Conservation (phyloP, 2,329 filamentous ascomycete species). For the Pyricularia pennisetigena region DNA sequence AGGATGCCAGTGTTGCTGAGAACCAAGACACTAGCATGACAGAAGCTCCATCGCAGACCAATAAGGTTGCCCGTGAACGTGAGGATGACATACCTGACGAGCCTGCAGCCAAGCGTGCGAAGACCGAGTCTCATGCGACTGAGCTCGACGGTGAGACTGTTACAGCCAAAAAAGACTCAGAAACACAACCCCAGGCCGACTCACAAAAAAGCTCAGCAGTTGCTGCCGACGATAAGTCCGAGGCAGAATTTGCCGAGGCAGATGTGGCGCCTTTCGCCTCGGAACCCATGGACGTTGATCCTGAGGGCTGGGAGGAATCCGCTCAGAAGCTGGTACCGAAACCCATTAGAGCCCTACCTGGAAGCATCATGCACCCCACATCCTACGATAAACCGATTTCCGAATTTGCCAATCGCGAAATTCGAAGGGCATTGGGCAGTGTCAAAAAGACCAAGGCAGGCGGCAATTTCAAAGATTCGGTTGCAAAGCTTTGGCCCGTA, state of each 20-base stretch:
- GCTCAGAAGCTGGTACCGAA: neutral
- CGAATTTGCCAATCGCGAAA: slow-evolving; percentile 47
- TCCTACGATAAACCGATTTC: slow-evolving; percentile 44
- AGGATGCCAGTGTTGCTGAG: slow-evolving; percentile 16
- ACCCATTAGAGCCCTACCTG: slow-evolving; percentile 20
- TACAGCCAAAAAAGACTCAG: slow-evolving; percentile 15
- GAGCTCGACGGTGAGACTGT: slow-evolving; percentile 15
- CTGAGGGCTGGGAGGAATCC: neutral
- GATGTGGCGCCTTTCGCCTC: slow-evolving; percentile 11
- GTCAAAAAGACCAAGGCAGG: slow-evolving; percentile 84
- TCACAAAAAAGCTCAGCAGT: slow-evolving; percentile 14
- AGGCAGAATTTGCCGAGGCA: neutral
- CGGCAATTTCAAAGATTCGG: slow-evolving; percentile 64
- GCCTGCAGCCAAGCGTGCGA: slow-evolving; percentile 71
- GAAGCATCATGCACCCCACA: slow-evolving; percentile 30
- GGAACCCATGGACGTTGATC: slow-evolving; percentile 19
- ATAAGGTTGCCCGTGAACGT: slow-evolving; percentile 63
- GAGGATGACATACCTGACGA: slow-evolving; percentile 62
- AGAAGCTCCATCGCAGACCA: slow-evolving; percentile 26
- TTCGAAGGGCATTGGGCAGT: slow-evolving; percentile 57
- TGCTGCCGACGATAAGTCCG: slow-evolving; percentile 14
- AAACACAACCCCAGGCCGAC: slow-evolving; percentile 21
- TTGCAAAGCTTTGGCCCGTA: slow-evolving; percentile 63
- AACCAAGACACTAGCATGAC: slow-evolving; percentile 31
- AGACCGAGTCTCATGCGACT: slow-evolving; percentile 36